A percentile compares a stretch with the other conserved stretches of the same genome.
These are phyloP conservation scores for Talaromyces sp. DNA, from an alignment of 2,329 filamentous ascomycete genomes.

Conservation along the genomic window DNA sequence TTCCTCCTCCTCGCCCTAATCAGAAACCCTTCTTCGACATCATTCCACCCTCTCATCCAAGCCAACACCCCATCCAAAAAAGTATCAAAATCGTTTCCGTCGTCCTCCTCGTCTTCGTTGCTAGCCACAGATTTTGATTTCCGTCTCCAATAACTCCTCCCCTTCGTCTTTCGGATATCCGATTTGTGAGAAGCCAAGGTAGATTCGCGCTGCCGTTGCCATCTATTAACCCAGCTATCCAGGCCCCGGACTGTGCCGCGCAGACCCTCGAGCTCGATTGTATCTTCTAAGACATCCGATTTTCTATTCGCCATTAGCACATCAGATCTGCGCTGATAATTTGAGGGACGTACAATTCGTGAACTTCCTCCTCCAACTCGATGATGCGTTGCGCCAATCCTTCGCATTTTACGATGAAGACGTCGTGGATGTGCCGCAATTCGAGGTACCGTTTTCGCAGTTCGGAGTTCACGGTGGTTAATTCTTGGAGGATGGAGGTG, in stretches of 20 bases:
- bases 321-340: too few relatives aligned
- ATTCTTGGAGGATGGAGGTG: slow-evolving; percentile 24
- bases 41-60: slow-evolving; percentile 44
- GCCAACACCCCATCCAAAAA: slow-evolving; percentile 39
- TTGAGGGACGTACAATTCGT: slow-evolving; percentile 50
- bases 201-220: slow-evolving; percentile 25
- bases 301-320: slow-evolving; percentile 19
- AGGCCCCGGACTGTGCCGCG: slow-evolving; percentile 36
- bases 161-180: slow-evolving; percentile 16
- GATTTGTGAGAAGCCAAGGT: not conserved
- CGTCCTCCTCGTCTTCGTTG: slow-evolving; percentile 19
- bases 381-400: slow-evolving; percentile 57
- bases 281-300: slow-evolving; percentile 31
- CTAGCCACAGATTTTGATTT: slow-evolving; percentile 12
- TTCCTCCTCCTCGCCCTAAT: slow-evolving; percentile 58
- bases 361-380: slow-evolving; percentile 57
- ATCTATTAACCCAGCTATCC: slow-evolving; percentile 31
- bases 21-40: slow-evolving; percentile 39
- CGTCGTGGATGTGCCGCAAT: slow-evolving; percentile 57
- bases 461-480: slow-evolving; percentile 26
- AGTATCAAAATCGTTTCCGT: slow-evolving; percentile 27
- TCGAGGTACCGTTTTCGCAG: slow-evolving; percentile 29
- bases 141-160: slow-evolving; percentile 15
- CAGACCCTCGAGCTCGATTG: slow-evolving; percentile 34
- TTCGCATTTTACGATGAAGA: slow-evolving; percentile 58